Conservation (phyloP, 257 asterid species). For the Fraxinus quadrangulata region DNA sequence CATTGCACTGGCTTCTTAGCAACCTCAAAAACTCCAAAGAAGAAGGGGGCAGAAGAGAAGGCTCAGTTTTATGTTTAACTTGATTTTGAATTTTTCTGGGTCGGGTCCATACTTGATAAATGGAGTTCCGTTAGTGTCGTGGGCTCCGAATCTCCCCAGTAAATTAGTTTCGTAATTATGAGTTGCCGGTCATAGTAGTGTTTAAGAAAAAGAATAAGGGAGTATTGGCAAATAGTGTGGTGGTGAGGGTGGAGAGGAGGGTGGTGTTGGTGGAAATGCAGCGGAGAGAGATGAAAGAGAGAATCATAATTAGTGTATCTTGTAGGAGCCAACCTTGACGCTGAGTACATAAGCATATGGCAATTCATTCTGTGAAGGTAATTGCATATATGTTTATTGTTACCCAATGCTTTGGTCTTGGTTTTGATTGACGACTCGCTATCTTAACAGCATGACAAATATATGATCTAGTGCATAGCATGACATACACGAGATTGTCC, state of each 20-base stretch:
- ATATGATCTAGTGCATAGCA: too few relatives aligned
- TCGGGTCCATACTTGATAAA: background rate
- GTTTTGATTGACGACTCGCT: too few relatives aligned
- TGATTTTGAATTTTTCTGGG: background rate
- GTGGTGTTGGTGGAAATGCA: constrained; percentile 38
- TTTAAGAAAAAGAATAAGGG: constrained; percentile 29
- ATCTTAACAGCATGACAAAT: too few relatives aligned
- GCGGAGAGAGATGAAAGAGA: constrained; percentile 41
- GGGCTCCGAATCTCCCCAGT: constrained; percentile 46
- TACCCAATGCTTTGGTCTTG: too few relatives aligned
- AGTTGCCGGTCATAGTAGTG: constrained; percentile 27
- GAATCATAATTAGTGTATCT: too few relatives aligned
- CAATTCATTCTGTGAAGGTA: too few relatives aligned
- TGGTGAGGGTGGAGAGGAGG: constrained; percentile 48
- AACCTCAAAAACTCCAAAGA: background rate
- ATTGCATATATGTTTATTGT: too few relatives aligned
- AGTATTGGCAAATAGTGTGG: constrained; percentile 15
- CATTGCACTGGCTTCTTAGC: background rate
- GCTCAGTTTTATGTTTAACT: background rate
- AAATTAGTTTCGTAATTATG: constrained; percentile 39
- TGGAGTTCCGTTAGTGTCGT: constrained; percentile 59
- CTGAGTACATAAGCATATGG: too few relatives aligned
- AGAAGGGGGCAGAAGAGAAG: background rate
- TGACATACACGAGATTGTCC: too few relatives aligned
- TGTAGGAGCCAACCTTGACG: too few relatives aligned